A percentile compares a stretch with the other conserved stretches of the same genome.
Conservation (phyloP, 495 filamentous ascomycete species). For the Aspergillus ostianus region DNA sequence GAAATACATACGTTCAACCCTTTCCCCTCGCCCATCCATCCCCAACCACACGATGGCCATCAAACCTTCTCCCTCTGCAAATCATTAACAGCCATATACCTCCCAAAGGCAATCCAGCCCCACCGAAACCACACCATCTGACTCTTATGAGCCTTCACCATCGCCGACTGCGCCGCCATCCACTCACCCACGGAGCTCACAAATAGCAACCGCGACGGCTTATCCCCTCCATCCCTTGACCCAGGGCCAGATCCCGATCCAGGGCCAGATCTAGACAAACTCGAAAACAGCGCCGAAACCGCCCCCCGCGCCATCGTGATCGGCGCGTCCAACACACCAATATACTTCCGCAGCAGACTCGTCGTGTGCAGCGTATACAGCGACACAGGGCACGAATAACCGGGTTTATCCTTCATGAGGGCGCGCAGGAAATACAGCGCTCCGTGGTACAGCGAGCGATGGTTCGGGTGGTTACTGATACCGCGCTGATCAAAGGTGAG, state of each 20-base stretch:
- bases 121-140: conserved; percentile 99
- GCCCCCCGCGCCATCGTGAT: conserved; percentile 55
- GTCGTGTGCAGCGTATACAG: conserved; percentile 80
- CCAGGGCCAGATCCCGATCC: conserved; percentile 12
- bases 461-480: conserved; percentile 85
- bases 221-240: conserved; percentile 29
- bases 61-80: conserved; percentile 61
- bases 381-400: conserved; percentile 70
- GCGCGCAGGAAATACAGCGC: conserved; percentile 66
- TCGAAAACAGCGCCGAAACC: conserved; percentile 34
- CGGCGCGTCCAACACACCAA: conserved; percentile 68
- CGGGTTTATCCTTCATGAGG: conserved; percentile 60
- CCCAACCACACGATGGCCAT: not conserved
- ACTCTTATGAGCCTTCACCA: conserved; percentile 84
- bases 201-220: conserved; percentile 61
- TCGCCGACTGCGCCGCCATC: conserved; percentile 73
- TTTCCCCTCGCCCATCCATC: too few species aligned
- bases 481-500: conserved; percentile 84
- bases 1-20: too few species aligned
- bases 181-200: conserved; percentile 62
- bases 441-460: conserved; percentile 81
- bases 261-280: conserved; percentile 22
- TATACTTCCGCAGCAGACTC: conserved; percentile 74
- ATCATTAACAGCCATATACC: conserved; percentile 97
- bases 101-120: conserved; percentile 86